phyloP scores from a whole-genome alignment of 208 protist species.

The Leishmania mexicana region DNA sequence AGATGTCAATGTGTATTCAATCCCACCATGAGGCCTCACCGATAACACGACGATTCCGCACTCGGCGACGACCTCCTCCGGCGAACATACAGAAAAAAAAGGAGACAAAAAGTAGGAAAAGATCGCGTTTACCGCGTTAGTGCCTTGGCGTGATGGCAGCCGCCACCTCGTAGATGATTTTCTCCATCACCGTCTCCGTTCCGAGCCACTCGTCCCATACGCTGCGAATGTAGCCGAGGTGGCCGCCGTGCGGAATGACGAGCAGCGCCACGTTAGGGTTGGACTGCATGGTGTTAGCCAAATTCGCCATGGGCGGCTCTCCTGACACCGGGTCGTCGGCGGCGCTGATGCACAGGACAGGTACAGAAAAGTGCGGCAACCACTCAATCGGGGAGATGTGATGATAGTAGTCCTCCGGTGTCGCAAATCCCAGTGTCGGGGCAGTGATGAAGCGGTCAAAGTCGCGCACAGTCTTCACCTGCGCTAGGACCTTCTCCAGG shows the following conservation, averaged over 20 bases:
- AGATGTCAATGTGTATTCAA: no score
- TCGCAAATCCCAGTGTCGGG: constrained; percentile 57
- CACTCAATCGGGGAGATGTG: constrained; percentile 51
- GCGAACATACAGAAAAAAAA: background rate
- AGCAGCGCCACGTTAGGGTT: constrained; percentile 52
- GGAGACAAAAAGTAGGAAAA: background rate
- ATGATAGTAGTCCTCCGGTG: constrained; percentile 63
- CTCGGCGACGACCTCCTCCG: background rate
- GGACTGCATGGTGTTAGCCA: constrained; percentile 33
- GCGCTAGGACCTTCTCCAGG: constrained; percentile 32
- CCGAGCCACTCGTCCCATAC: constrained; percentile 44
- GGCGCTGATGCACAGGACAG: constrained; percentile 62
- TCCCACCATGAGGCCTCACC: background rate
- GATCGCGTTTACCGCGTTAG: background rate
- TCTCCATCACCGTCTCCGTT: constrained; percentile 48
- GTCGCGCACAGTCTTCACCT: constrained; percentile 51
- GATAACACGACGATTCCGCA: background rate
- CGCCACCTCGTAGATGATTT: constrained; percentile 22
- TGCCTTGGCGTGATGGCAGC: constrained; percentile 12
- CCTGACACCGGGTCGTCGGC: constrained; percentile 66
- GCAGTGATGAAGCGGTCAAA: constrained; percentile 66
- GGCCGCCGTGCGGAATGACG: constrained; percentile 53
- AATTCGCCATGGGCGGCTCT: constrained; percentile 26
- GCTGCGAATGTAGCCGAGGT: constrained; percentile 58
- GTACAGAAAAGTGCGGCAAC: constrained; percentile 50